Percentiles rank a stretch among this genome's conserved stretches.
Evolutionary conservation across 1,284 basidiomycete species (phyloP).

Genomic region (Ganoderma lucidum): DNA sequence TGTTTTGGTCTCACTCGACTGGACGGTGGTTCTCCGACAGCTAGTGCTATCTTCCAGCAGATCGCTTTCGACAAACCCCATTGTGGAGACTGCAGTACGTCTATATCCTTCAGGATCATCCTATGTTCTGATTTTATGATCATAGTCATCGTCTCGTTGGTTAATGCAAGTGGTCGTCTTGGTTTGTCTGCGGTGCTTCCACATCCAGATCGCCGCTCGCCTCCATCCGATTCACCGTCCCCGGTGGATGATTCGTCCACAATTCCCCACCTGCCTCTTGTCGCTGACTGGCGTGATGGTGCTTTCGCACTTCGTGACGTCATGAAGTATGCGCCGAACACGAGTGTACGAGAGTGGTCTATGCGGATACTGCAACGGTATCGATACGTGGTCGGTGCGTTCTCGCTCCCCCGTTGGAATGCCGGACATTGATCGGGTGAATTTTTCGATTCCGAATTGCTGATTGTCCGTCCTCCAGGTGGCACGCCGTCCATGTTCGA

Average conservation of each 20-base stretch:
- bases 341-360: conserved; percentile 48
- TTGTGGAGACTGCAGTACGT: conserved; percentile 60
- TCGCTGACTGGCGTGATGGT: conserved; percentile 43
- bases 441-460: background rate
- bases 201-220: conserved; percentile 30
- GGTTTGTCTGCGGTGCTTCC: conserved; percentile 58
- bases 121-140: background rate
- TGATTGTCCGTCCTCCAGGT: conserved; percentile 18
- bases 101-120: background rate
- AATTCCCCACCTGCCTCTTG: conserved; percentile 50
- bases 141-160: conserved; percentile 53
- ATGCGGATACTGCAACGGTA: conserved; percentile 54
- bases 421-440: background rate
- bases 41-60: conserved; percentile 51
- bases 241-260: conserved; percentile 34
- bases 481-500: conserved; percentile 39
- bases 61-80: conserved; percentile 51
- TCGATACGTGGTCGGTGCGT: conserved; percentile 47
- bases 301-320: conserved; percentile 51
- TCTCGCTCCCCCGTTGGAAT: background rate
- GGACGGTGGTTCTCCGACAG: conserved; percentile 23
- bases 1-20: conserved; percentile 33
- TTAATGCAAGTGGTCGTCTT: conserved; percentile 50
- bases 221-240: conserved; percentile 24
- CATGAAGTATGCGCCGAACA: conserved; percentile 41